Evolutionary conservation across 352 stramenopile genomes (phyloP).

Genomic region (Globisporangium apiculatum): DNA sequence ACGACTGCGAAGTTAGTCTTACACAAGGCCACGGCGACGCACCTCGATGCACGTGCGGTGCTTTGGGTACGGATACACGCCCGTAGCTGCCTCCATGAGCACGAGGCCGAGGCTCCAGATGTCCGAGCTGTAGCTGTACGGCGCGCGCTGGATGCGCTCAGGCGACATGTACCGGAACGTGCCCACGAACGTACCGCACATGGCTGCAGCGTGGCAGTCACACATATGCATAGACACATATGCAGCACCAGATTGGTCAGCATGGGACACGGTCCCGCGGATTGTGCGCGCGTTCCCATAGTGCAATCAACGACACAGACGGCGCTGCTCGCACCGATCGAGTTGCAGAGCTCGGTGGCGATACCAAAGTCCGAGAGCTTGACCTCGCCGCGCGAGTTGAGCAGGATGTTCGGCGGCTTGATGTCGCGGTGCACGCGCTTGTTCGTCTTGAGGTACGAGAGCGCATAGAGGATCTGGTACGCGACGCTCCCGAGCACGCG

Average conservation of each 20-base stretch:
- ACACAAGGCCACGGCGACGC: not conserved
- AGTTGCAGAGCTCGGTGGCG: conserved; percentile 80
- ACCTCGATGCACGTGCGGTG: conserved; percentile 75
- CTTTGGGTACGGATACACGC: conserved; percentile 85
- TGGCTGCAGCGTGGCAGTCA: conserved; percentile 34
- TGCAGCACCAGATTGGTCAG: no score
- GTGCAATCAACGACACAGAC: not conserved
- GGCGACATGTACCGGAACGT: conserved; percentile 93
- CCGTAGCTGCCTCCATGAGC: conserved; percentile 87
- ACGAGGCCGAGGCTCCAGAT: conserved; percentile 92
- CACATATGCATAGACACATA: not conserved
- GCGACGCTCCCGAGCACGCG: conserved; percentile 83
- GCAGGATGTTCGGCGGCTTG: conserved; percentile 95
- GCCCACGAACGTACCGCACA: conserved; percentile 92
- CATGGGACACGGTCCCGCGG: no score
- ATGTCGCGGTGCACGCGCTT: conserved; percentile 94
- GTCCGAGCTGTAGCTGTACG: conserved; percentile 89
- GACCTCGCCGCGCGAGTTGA: conserved; percentile 87
- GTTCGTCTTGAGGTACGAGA: conserved; percentile 93
- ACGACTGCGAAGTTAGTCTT: not conserved
- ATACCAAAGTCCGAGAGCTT: conserved; percentile 98
- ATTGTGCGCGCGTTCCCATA: not conserved
- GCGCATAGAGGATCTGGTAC: conserved; percentile 92
- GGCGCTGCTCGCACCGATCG: conserved; percentile 40
- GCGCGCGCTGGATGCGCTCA: conserved; percentile 83